Percentiles rank a stretch among this genome's conserved stretches.
Conservation (phyloP, 2,329 filamentous ascomycete species). For the Lasiodiplodia hormozganensis region DNA sequence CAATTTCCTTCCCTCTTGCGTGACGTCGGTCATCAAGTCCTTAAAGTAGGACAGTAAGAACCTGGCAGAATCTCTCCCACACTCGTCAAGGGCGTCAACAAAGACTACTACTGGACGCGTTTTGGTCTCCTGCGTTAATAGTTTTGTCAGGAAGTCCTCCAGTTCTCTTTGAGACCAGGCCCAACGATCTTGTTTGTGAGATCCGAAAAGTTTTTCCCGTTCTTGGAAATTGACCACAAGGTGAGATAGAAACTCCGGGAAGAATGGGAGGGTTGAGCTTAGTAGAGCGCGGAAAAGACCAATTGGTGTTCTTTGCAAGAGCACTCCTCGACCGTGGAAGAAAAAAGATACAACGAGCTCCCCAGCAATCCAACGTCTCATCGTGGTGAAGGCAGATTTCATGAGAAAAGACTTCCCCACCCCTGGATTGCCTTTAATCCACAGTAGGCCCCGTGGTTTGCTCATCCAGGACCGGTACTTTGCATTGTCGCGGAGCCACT, state of each 20-base stretch:
- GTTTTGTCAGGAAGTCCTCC: not conserved
- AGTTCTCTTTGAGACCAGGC: not conserved
- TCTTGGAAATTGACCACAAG: not conserved
- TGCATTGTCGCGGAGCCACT: not conserved
- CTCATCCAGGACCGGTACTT: not conserved
- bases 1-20: not conserved
- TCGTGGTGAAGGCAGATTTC: not conserved
- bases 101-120: not conserved
- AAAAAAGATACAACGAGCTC: not conserved
- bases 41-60: not conserved
- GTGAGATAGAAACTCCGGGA: not conserved
- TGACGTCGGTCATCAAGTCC: not conserved
- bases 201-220: not conserved
- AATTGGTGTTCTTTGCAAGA: not conserved
- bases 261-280: not conserved
- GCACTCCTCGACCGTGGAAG: not conserved
- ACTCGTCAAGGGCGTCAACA: slow-evolving; percentile 15
- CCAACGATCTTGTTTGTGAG: not conserved
- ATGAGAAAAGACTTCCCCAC: not conserved
- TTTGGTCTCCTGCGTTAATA: not conserved
- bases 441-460: not conserved
- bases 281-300: not conserved
- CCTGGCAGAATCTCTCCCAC: not conserved
- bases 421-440: slow-evolving; percentile 1
- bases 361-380: not conserved